phyloP scores from a whole-genome alignment of 148 eudicot genomes.

The Arctostaphylos glauca region DNA sequence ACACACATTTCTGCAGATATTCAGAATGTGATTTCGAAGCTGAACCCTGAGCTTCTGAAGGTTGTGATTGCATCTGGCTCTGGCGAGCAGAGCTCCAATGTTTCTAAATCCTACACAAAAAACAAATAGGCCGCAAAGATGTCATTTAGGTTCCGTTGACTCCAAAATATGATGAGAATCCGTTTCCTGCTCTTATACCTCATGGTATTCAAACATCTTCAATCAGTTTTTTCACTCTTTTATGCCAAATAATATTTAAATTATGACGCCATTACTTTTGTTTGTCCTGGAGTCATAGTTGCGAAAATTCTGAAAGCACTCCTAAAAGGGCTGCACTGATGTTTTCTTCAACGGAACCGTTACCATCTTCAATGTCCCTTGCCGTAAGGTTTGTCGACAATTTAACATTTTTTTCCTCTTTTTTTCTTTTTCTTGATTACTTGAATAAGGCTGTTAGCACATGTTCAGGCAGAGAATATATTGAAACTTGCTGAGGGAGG shows the following conservation, averaged over 20 bases:
- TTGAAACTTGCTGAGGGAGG: constrained; percentile 36
- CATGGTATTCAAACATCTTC: constrained; percentile 14
- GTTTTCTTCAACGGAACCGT: constrained; percentile 59
- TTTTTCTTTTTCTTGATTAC: background rate
- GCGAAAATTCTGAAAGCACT: background rate
- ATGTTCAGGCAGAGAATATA: constrained; percentile 32
- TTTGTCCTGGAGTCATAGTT: background rate
- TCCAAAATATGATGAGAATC: background rate
- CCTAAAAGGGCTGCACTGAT: constrained; percentile 37
- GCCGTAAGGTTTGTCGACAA: constrained; percentile 24
- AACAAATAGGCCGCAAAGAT: background rate
- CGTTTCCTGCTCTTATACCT: background rate
- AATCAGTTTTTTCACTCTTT: background rate
- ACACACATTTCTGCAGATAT: constrained; percentile 21
- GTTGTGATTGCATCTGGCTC: constrained; percentile 50
- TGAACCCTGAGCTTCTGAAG: constrained; percentile 62
- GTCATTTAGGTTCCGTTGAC: background rate
- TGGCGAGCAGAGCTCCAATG: background rate
- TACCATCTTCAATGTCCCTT: constrained; percentile 49
- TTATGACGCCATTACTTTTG: background rate
- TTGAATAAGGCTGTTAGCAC: background rate
- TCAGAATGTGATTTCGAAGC: constrained; percentile 47
- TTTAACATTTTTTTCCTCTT: background rate
- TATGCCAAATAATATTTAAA: background rate
- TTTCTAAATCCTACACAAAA: background rate